These are phyloP conservation scores for Rhododendron kiyosumense DNA, from an alignment of 148 eudicot genomes.

Conservation along the genomic window DNA sequence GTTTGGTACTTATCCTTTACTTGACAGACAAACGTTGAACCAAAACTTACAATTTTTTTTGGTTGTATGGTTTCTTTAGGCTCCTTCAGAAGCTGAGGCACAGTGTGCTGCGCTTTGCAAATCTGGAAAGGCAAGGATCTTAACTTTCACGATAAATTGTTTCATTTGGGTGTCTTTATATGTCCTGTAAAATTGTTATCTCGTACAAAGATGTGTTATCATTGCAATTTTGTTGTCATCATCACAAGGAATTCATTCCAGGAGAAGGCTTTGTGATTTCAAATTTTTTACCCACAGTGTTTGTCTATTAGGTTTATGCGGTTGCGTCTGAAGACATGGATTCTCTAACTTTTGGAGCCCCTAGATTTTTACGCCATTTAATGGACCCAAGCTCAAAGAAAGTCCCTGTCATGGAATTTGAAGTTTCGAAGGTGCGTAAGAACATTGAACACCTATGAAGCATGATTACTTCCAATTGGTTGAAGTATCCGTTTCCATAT, in stretches of 20 bases:
- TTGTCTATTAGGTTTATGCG: constrained; percentile 65
- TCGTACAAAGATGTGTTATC: not conserved
- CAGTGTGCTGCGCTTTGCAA: constrained; percentile 97
- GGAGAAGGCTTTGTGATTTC: not conserved
- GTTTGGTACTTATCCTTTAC: not conserved
- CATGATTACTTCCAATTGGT: not conserved
- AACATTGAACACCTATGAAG: not conserved
- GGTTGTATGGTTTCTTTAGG: constrained; percentile 34
- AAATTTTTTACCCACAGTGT: not conserved
- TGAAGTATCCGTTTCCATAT: not conserved
- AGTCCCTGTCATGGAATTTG: constrained; percentile 98
- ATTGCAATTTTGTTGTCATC: not conserved
- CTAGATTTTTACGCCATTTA: constrained; percentile 89
- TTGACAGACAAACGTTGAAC: not conserved
- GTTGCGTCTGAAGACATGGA: constrained; percentile 99
- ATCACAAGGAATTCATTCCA: not conserved
- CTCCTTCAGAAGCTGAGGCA: constrained; percentile 99
- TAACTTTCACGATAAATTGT: not conserved
- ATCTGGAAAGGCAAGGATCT: constrained; percentile 67
- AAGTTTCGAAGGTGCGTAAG: constrained; percentile 67
- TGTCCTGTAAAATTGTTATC: not conserved
- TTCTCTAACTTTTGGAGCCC: constrained; percentile 95
- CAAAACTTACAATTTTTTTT: not conserved
- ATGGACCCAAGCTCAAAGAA: constrained; percentile 98
- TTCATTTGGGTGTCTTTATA: not conserved